Percentiles rank a stretch among this genome's conserved stretches.
Conservation (phyloP, 371 early-diverging fungal species). For the Rhizopus stolonifer region DNA sequence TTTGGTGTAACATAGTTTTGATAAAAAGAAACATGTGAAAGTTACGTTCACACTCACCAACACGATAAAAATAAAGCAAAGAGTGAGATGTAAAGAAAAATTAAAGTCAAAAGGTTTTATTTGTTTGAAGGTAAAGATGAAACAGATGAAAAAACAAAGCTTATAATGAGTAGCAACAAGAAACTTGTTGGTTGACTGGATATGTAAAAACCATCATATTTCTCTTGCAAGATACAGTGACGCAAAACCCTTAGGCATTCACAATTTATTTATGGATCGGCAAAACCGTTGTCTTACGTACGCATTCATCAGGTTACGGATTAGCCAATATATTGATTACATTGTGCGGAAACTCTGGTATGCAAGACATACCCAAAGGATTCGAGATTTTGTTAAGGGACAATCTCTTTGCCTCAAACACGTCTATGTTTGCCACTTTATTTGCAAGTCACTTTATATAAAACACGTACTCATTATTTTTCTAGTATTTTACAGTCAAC, state of each 20-base stretch:
- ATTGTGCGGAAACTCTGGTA: conserved; percentile 50
- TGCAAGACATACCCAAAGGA: conserved; percentile 58
- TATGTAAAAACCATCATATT: conserved; percentile 32
- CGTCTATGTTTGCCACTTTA: conserved; percentile 65
- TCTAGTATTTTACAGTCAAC: conserved; percentile 79
- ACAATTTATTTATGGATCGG: conserved; percentile 51
- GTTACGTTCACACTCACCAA: too few species aligned
- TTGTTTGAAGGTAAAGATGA: too few species aligned
- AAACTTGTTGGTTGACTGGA: conserved; percentile 22
- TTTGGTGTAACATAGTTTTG: too few species aligned
- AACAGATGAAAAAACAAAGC: too few species aligned
- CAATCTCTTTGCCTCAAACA: conserved; percentile 67
- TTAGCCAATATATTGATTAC: conserved; percentile 59
- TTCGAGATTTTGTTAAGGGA: conserved; percentile 71
- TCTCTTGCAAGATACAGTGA: conserved; percentile 24
- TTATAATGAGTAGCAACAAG: too few species aligned
- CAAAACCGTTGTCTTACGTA: conserved; percentile 61
- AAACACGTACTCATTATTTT: not conserved
- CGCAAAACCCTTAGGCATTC: conserved; percentile 27
- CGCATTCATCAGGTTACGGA: conserved; percentile 54
- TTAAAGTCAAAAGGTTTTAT: too few species aligned
- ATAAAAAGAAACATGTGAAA: too few species aligned
- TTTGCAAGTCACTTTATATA: conserved; percentile 41
- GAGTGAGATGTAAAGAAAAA: too few species aligned
- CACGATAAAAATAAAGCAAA: too few species aligned